Percentiles rank a stretch among this genome's conserved stretches.
phyloP scores from a whole-genome alignment of 176 grass and related monocot genomes.

The Dactylis glomerata region DNA sequence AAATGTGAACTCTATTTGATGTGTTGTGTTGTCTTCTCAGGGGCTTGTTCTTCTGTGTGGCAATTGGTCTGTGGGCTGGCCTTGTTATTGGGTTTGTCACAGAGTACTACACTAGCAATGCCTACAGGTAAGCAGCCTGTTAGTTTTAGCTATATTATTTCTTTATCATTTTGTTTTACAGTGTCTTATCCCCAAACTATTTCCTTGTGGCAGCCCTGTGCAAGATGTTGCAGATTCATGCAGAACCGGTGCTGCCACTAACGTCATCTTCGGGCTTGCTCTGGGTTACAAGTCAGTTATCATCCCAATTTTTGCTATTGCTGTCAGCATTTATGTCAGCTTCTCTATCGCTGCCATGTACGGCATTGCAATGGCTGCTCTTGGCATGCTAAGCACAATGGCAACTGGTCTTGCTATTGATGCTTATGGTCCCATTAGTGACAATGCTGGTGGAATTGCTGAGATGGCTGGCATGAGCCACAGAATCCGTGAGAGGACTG shows the following conservation, averaged over 20 bases:
- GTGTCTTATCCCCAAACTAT: neutral
- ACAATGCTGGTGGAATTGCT: constrained; percentile 95
- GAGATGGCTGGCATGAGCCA: constrained; percentile 98
- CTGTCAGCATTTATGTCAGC: constrained; percentile 85
- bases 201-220: constrained; percentile 62
- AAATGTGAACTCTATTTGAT: constrained; percentile 24
- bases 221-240: constrained; percentile 92
- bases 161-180: neutral
- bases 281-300: constrained; percentile 93
- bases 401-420: constrained; percentile 89
- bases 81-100: constrained; percentile 87
- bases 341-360: constrained; percentile 91
- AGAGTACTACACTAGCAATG: constrained; percentile 89
- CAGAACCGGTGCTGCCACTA: constrained; percentile 89
- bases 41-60: constrained; percentile 89
- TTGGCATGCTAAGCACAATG: constrained; percentile 92
- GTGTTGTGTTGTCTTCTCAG: constrained; percentile 30
- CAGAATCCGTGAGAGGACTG: constrained; percentile 92
- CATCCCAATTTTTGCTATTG: constrained; percentile 87
- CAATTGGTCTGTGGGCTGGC: constrained; percentile 89
- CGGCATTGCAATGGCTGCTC: constrained; percentile 87
- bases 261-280: constrained; percentile 90
- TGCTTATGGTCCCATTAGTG: constrained; percentile 94
- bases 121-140: constrained; percentile 49
- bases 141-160: neutral